These are phyloP conservation scores for Stramenopiles sp. DNA, from an alignment of 352 stramenopile genomes.

Conservation along the genomic window DNA sequence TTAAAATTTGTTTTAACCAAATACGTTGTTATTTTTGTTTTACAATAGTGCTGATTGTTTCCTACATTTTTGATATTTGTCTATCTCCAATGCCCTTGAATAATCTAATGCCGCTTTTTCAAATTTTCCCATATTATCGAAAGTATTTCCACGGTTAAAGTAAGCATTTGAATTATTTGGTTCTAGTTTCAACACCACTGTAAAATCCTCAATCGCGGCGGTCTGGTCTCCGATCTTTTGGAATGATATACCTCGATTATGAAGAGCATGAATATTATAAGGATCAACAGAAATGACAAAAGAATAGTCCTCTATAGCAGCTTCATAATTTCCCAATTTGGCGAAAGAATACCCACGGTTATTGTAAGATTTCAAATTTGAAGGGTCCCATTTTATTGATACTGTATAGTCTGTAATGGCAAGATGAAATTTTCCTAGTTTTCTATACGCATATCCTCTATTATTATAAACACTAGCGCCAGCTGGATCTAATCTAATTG, in stretches of 20 bases:
- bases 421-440: constrained; percentile 38
- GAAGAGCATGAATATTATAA: constrained; percentile 47
- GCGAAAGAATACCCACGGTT: constrained; percentile 57
- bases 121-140: constrained; percentile 38
- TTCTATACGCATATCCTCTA: constrained; percentile 49
- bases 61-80: too few relatives aligned
- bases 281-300: constrained; percentile 42
- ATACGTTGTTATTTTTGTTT: too few relatives aligned
- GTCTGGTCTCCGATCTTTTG: constrained; percentile 37
- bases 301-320: constrained; percentile 48
- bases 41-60: too few relatives aligned
- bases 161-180: constrained; percentile 52
- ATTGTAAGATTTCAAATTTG: constrained; percentile 49
- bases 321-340: constrained; percentile 42
- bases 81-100: not conserved
- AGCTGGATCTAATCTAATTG: constrained; percentile 36
- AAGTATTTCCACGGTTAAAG: constrained; percentile 48
- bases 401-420: constrained; percentile 45
- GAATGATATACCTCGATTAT: constrained; percentile 54
- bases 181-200: constrained; percentile 38
- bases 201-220: constrained; percentile 41
- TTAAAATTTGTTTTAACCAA: too few relatives aligned
- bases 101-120: constrained; percentile 36
- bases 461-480: constrained; percentile 58
- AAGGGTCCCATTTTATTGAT: constrained; percentile 41